Conservation (phyloP, 495 filamentous ascomycete genomes). For the Penicillium coffeae region DNA sequence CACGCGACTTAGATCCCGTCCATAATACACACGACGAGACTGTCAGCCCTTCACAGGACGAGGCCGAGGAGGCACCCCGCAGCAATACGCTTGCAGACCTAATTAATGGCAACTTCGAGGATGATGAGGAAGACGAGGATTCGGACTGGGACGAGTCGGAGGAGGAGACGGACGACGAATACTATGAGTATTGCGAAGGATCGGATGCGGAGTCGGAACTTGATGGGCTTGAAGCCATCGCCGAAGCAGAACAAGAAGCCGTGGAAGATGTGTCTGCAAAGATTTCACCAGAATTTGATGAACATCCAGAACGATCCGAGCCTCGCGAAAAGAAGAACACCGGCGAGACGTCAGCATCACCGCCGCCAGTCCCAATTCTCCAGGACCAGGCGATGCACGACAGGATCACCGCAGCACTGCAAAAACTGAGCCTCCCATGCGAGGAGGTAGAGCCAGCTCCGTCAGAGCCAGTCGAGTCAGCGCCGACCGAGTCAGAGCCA, state of each 20-base stretch:
- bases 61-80: background rate
- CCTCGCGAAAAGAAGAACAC: background rate
- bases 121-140: slow-evolving; percentile 11
- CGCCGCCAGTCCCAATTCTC: slow-evolving; percentile 3
- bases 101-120: slow-evolving; percentile 3
- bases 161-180: slow-evolving; percentile 14
- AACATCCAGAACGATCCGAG: background rate
- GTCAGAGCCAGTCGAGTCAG: background rate
- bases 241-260: background rate
- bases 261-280: background rate
- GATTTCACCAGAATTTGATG: background rate
- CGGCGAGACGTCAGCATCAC: background rate
- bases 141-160: slow-evolving; percentile 11
- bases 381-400: slow-evolving; percentile 13
- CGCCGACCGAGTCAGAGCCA: slow-evolving; percentile 2
- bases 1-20: background rate
- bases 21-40: background rate
- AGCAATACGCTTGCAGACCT: background rate
- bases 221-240: background rate
- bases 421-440: background rate
- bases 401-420: slow-evolving; percentile 8
- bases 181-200: slow-evolving; percentile 15
- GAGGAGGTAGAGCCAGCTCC: slow-evolving; percentile 4
- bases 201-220: slow-evolving; percentile 6
- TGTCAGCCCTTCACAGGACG: background rate